Evolutionary conservation across 2,329 filamentous ascomycete genomes (phyloP).

Genomic region (Talaromyces sp.): DNA sequence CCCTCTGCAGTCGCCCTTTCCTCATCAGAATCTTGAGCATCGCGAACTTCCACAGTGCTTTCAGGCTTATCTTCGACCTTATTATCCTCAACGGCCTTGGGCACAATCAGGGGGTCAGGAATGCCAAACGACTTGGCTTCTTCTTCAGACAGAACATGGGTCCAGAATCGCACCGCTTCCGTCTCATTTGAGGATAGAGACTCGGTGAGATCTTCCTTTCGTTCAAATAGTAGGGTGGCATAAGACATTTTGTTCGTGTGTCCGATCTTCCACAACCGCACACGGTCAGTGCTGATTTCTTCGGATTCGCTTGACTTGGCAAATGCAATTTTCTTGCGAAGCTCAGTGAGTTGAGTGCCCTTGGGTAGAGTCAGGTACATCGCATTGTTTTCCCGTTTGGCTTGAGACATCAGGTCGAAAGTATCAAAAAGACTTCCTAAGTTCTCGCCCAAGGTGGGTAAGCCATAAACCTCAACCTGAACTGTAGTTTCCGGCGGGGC

Average conservation of each 20-base stretch:
- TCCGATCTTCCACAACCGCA: constrained; percentile 37
- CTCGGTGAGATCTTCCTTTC: constrained; percentile 25
- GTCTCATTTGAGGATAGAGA: constrained; percentile 21
- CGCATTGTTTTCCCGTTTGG: constrained; percentile 27
- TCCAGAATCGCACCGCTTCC: constrained; percentile 31
- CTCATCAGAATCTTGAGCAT: constrained; percentile 19
- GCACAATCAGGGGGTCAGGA: constrained; percentile 22
- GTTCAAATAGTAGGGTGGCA: constrained; percentile 29
- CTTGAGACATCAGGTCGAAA: constrained; percentile 37
- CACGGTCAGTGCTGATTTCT: constrained; percentile 23
- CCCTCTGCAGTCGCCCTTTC: constrained; percentile 9
- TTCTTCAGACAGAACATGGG: constrained; percentile 32
- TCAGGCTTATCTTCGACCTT: constrained; percentile 25
- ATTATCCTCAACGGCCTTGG: constrained; percentile 16
- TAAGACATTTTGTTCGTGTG: constrained; percentile 26
- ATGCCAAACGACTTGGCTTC: constrained; percentile 29
- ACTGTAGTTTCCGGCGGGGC: constrained; percentile 16
- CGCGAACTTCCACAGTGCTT: constrained; percentile 23
- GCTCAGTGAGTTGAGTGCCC: constrained; percentile 27
- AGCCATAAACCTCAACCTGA: constrained; percentile 35
- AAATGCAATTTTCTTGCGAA: constrained; percentile 31
- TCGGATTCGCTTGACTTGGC: constrained; percentile 23
- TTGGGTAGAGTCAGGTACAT: constrained; percentile 31
- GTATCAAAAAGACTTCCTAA: constrained; percentile 36
- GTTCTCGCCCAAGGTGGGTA: constrained; percentile 24